These are phyloP conservation scores for Komagataella populi DNA, from an alignment of 805 yeast genomes.

Conservation along the genomic window DNA sequence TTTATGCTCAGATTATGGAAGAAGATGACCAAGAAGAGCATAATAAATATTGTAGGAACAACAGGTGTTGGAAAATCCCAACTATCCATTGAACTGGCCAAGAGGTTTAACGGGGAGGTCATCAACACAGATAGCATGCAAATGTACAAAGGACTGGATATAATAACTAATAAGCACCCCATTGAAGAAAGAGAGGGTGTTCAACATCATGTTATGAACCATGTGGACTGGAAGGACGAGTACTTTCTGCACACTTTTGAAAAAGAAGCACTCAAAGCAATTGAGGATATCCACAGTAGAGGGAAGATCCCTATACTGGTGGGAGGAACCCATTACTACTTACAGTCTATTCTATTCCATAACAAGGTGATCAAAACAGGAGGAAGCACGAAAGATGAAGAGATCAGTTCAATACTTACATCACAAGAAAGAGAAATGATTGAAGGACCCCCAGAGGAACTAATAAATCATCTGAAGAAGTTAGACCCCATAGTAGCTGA, in stretches of 20 bases:
- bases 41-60: conserved; percentile 45
- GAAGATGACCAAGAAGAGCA: not conserved
- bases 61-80: conserved; percentile 97
- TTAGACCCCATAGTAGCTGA: conserved; percentile 62
- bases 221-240: conserved; percentile 67
- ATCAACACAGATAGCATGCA: conserved; percentile 98
- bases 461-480: conserved; percentile 31
- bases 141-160: conserved; percentile 60
- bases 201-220: conserved; percentile 81
- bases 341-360: conserved; percentile 62
- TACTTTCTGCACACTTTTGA: conserved; percentile 73
- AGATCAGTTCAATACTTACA: conserved; percentile 8
- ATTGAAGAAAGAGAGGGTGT: conserved; percentile 58
- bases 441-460: conserved; percentile 36
- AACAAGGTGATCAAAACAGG: conserved; percentile 18
- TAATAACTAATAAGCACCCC: conserved; percentile 90
- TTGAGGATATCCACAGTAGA: conserved; percentile 48
- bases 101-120: conserved; percentile 68
- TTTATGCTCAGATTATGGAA: not conserved
- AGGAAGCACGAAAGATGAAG: conserved; percentile 1
- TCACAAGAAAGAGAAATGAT: conserved; percentile 25
- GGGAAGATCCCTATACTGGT: conserved; percentile 79
- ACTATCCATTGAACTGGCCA: conserved; percentile 52
- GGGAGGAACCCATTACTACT: conserved; percentile 93
- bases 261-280: conserved; percentile 48